Percentiles rank a stretch among this genome's conserved stretches.
phyloP scores from a whole-genome alignment of 495 filamentous ascomycete genomes.

The Patellaria atrata region DNA sequence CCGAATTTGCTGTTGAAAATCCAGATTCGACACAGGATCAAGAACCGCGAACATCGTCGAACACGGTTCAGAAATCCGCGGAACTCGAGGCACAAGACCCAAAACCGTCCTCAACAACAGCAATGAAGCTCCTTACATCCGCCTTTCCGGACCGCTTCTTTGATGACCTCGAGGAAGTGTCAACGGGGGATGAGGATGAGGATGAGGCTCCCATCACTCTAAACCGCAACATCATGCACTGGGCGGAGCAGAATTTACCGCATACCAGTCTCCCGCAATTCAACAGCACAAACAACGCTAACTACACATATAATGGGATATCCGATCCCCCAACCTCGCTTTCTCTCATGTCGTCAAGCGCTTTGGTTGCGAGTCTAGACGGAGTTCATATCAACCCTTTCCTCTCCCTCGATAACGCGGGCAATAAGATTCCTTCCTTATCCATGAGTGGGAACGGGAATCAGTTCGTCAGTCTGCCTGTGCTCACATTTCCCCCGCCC shows the following conservation, averaged over 20 bases:
- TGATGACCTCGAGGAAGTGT: slow-evolving; percentile 16
- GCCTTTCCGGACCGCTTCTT: slow-evolving; percentile 10
- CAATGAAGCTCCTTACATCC: slow-evolving; percentile 8
- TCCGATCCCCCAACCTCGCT: slow-evolving; percentile 4
- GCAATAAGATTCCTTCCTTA: slow-evolving; percentile 10
- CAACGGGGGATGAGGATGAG: slow-evolving; percentile 14
- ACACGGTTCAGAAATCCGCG: not conserved
- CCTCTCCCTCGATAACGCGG: slow-evolving; percentile 14
- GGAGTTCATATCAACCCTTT: slow-evolving; percentile 17
- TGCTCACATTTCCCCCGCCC: too few relatives aligned
- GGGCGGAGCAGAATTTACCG: slow-evolving; percentile 13
- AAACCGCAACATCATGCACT: slow-evolving; percentile 24
- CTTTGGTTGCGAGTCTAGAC: slow-evolving; percentile 10
- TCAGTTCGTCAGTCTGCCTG: too few relatives aligned
- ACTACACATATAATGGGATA: not conserved
- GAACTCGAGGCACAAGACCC: not conserved
- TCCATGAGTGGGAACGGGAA: not conserved
- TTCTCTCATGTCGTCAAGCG: too few relatives aligned
- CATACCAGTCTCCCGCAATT: not conserved
- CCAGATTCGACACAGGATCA: not conserved
- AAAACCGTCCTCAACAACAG: too few relatives aligned
- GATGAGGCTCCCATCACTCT: slow-evolving; percentile 19
- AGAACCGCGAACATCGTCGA: not conserved
- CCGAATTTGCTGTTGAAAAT: not conserved
- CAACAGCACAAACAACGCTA: not conserved